Percentiles rank a stretch among this genome's conserved stretches.
Evolutionary conservation across 2,329 filamentous ascomycete species (phyloP).

Genomic region (Trichophyton mentagrophytes): DNA sequence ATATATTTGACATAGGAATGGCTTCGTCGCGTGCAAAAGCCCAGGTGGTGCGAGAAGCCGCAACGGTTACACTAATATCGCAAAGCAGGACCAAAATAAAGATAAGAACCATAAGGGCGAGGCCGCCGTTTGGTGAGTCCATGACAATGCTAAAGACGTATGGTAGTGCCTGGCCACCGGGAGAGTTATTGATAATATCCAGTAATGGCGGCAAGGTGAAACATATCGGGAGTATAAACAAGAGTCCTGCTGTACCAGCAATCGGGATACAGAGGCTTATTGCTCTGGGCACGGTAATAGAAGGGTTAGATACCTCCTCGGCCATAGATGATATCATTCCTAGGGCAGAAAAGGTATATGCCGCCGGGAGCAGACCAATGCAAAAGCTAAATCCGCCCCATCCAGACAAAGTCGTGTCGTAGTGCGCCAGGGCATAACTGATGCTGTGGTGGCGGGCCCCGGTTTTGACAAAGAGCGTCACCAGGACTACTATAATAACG

Average conservation of each 20-base stretch:
- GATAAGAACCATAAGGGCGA: slow-evolving; percentile 32
- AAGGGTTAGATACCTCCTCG: slow-evolving; percentile 45
- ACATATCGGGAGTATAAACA: slow-evolving; percentile 19
- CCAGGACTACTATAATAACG: slow-evolving; percentile 45
- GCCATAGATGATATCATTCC: slow-evolving; percentile 53
- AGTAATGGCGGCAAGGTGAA: slow-evolving; percentile 10
- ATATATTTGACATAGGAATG: slow-evolving; percentile 30
- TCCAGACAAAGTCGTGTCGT: slow-evolving; percentile 9
- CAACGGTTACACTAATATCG: slow-evolving; percentile 41
- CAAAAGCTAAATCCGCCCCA: slow-evolving; percentile 45
- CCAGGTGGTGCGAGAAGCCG: slow-evolving; percentile 37
- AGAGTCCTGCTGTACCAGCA: slow-evolving; percentile 41
- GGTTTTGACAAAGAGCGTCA: slow-evolving; percentile 44
- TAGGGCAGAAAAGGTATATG: slow-evolving; percentile 47
- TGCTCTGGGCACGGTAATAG: slow-evolving; percentile 41
- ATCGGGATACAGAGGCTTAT: slow-evolving; percentile 28
- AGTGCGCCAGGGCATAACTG: slow-evolving; percentile 24
- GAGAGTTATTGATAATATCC: slow-evolving; percentile 31
- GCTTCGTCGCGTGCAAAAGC: slow-evolving; percentile 36
- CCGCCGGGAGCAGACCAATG: slow-evolving; percentile 47
- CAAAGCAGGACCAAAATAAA: slow-evolving; percentile 38
- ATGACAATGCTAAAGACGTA: slow-evolving; percentile 32
- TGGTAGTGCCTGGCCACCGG: slow-evolving; percentile 38
- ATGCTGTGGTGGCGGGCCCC: slow-evolving; percentile 42
- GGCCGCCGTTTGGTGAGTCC: slow-evolving; percentile 5